Evolutionary conservation across 306 rosid genomes (phyloP), one percentile per base, ranked within the genome.

Genomic region (Hylodesmum podocarpum): DNA sequence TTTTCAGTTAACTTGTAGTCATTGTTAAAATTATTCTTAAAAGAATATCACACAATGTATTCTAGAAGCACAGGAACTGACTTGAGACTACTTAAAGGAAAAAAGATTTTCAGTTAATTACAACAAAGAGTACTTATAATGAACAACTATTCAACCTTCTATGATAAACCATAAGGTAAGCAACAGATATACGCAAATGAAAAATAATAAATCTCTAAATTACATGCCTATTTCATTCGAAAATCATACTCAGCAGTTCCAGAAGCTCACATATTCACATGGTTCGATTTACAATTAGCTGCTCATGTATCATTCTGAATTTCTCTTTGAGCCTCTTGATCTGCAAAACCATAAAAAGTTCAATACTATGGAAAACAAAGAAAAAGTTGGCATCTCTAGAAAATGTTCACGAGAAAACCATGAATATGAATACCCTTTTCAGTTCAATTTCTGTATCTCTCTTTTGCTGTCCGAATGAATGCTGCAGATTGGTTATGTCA

Each of bases 281-380:
- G 78, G 64, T 57, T 86, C 70, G 88, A 31, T 78, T 84, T 29
- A 54, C 80, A 83, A 86, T 84, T 72, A 92, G 87, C 77, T 90
- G 94, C 80, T 87, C 90, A 33, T 95, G 93, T 71, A 95, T 88
- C 81, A 74, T 73, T 78, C 87, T 88, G 83, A 95, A 95, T 84
- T 95, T 95, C 79, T 90, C 99, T 78, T 86, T 92, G n/a, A 95
- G 97, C 88, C 91, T 88, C 88, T 87, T 88, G 75, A 92, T 92
- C 97, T 95, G 92, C 77, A 73, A 82, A 83, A 62, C 36, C 65
- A 82, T 39, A 25, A 36, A 24, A 44, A 46, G 9, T 43, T 78
- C 16, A 49, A 49, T 61, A 66, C 77, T 14, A 49, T 33, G 62
- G 14, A 3, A 31, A 80, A 72, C 18, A 21, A 64, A 63, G 69